These are phyloP conservation scores for Perkinsus marinus DNA, from an alignment of 169 alveolate species.

Conservation along the genomic window DNA sequence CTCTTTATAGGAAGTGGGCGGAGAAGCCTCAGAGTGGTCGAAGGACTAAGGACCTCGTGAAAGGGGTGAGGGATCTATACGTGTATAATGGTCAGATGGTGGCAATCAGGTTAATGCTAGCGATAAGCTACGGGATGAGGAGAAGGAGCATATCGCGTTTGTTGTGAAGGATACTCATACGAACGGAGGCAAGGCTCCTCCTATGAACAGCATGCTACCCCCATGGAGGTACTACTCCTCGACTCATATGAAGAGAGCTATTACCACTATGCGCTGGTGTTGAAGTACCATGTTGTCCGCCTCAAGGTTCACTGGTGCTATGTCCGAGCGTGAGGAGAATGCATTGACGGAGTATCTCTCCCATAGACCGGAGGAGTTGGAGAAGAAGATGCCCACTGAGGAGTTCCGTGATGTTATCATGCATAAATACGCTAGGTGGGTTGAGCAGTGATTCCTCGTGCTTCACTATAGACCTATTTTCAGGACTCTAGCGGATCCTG, in stretches of 20 bases:
- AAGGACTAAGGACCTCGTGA: not conserved
- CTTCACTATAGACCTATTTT: no score
- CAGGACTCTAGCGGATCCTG: slow-evolving; percentile 61
- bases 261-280: no score
- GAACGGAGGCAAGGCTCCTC: not conserved
- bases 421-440: not conserved
- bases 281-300: no score
- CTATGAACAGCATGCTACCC: not conserved
- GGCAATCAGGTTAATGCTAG: not conserved
- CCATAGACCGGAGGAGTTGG: not conserved
- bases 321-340: not conserved
- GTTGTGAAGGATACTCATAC: not conserved
- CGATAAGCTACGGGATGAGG: not conserved
- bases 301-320: not conserved
- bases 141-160: not conserved
- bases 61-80: not conserved
- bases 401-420: not conserved
- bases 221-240: not conserved
- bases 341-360: not conserved
- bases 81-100: no score
- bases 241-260: no score
- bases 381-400: not conserved
- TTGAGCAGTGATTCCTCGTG: no score
- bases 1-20: not conserved
- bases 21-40: not conserved